These are phyloP conservation scores for Ophiostoma angusticollis DNA, from an alignment of 2,329 filamentous ascomycete species.

Conservation along the genomic window DNA sequence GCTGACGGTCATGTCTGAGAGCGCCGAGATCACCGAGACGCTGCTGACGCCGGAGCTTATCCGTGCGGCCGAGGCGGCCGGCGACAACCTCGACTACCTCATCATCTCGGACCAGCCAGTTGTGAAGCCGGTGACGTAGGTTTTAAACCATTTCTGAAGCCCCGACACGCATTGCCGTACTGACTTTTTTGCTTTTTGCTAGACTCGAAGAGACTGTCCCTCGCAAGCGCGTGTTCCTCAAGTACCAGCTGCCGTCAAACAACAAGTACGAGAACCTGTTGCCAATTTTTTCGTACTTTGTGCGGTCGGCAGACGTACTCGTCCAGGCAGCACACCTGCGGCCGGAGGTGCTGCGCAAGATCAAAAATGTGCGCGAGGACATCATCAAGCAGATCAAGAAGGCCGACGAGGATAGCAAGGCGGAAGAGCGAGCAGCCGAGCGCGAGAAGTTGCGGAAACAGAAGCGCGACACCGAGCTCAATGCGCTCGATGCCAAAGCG, in stretches of 20 bases:
- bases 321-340: slow-evolving; percentile 72
- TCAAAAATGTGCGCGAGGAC: slow-evolving; percentile 67
- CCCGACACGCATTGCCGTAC: no score
- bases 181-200: background rate
- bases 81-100: slow-evolving; percentile 72
- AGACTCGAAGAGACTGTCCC: slow-evolving; percentile 74
- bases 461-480: slow-evolving; percentile 75
- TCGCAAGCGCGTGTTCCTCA: slow-evolving; percentile 77
- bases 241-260: slow-evolving; percentile 53
- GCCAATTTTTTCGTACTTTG: slow-evolving; percentile 67
- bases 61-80: slow-evolving; percentile 64
- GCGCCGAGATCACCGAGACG: slow-evolving; percentile 79
- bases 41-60: slow-evolving; percentile 81
- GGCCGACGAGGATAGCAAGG: slow-evolving; percentile 65
- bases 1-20: slow-evolving; percentile 94
- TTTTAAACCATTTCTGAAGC: no score
- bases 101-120: slow-evolving; percentile 81
- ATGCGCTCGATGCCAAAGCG: slow-evolving; percentile 63
- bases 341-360: slow-evolving; percentile 75
- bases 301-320: slow-evolving; percentile 74
- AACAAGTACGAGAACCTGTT: slow-evolving; percentile 53
- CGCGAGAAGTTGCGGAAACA: slow-evolving; percentile 70
- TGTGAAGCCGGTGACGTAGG: slow-evolving; percentile 75
- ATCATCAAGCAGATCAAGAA: slow-evolving; percentile 69
- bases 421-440: slow-evolving; percentile 60